phyloP scores from a whole-genome alignment of 169 alveolate genomes.

The Theileria sp. region DNA sequence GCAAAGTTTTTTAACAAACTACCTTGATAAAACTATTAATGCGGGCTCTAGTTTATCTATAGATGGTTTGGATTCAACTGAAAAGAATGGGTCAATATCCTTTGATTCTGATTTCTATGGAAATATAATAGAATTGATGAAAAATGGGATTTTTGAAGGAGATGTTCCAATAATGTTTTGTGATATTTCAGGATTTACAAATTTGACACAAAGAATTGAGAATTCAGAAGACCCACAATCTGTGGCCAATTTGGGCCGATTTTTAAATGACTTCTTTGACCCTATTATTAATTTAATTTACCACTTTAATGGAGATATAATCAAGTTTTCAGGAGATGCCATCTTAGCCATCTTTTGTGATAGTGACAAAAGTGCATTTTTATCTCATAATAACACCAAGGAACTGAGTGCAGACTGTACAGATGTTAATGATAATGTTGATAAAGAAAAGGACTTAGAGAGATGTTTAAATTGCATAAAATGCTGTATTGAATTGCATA shows the following conservation, averaged over 20 bases:
- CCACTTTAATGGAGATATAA: conserved; percentile 85
- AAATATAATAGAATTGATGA: conserved; percentile 5
- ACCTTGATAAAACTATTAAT: conserved; percentile 6
- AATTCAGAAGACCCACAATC: conserved; percentile 73
- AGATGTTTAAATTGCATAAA: conserved; percentile 68
- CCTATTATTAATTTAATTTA: conserved; percentile 78
- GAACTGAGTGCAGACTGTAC: neutral
- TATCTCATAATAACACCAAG: neutral
- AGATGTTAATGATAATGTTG: conserved; percentile 1
- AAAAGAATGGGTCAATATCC: neutral
- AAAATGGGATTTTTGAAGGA: conserved; percentile 17
- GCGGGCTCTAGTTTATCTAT: conserved; percentile 31
- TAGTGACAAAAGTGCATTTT: neutral
- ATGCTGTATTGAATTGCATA: conserved; percentile 80
- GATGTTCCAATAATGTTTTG: conserved; percentile 69
- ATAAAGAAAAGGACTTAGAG: conserved; percentile 24
- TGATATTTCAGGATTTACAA: conserved; percentile 82
- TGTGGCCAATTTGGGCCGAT: conserved; percentile 78
- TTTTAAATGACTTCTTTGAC: conserved; percentile 78
- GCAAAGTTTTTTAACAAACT: conserved; percentile 16
- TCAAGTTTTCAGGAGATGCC: conserved; percentile 87
- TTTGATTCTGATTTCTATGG: conserved; percentile 13
- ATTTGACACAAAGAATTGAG: conserved; percentile 75
- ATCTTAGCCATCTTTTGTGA: conserved; percentile 73
- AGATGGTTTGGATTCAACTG: conserved; percentile 19